Percentiles rank a stretch among this genome's conserved stretches.
Conservation (phyloP, 2,329 filamentous ascomycete genomes). For the Coniochaeta ligniaria region DNA sequence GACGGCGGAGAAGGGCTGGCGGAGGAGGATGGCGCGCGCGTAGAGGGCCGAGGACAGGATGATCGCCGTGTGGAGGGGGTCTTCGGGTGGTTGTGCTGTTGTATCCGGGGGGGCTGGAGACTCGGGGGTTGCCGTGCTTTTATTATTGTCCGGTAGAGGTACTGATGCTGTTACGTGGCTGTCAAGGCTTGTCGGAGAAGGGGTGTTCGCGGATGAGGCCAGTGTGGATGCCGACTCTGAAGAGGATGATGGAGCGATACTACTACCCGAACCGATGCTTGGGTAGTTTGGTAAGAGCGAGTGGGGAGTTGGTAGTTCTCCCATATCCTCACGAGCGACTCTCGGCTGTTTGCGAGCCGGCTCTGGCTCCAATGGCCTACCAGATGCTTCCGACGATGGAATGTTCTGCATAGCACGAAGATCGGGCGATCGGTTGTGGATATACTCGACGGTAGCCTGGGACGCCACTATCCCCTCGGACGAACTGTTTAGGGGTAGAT, state of each 20-base stretch:
- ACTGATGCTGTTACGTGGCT: neutral
- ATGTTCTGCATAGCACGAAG: neutral
- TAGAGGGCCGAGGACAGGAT: slow-evolving; percentile 32
- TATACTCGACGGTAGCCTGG: neutral
- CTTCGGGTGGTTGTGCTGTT: slow-evolving; percentile 14
- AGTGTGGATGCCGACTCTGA: slow-evolving; percentile 6
- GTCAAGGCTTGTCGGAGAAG: neutral
- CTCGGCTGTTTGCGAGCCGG: neutral
- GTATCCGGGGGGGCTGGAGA: neutral
- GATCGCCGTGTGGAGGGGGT: slow-evolving; percentile 32
- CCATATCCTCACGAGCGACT: neutral
- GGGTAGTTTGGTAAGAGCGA: slow-evolving; percentile 12
- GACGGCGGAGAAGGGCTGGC: slow-evolving; percentile 28
- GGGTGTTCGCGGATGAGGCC: slow-evolving; percentile 4
- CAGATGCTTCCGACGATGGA: neutral
- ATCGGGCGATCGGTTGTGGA: neutral
- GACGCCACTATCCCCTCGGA: slow-evolving; percentile 21
- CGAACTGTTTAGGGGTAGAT: slow-evolving; percentile 19
- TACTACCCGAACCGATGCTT: neutral
- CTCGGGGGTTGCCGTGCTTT: neutral
- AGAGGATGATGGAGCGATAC: slow-evolving; percentile 1
- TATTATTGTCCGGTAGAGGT: neutral
- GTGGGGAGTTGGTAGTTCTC: slow-evolving; percentile 7
- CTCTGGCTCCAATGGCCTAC: neutral
- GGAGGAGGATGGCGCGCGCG: slow-evolving; percentile 29